phyloP scores from a whole-genome alignment of 1,284 basidiomycete genomes.

The Wolfiporia cocos region DNA sequence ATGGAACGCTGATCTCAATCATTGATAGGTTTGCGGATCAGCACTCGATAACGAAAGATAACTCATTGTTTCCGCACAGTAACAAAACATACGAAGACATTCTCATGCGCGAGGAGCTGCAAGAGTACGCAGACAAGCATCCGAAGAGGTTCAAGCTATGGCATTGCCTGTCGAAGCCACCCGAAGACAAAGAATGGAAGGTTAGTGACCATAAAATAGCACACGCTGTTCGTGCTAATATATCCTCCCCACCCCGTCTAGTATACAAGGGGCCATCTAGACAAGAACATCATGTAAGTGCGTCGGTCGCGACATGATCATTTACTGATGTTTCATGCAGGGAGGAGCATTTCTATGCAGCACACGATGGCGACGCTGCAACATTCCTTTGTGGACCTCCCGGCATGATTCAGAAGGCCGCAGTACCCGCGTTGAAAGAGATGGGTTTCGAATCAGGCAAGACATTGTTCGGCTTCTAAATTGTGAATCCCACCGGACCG shows the following conservation, averaged over 20 bases:
- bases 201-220: neutral
- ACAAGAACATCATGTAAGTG: constrained; percentile 14
- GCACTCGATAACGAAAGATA: no score
- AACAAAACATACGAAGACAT: constrained; percentile 21
- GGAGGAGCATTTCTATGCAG: constrained; percentile 16
- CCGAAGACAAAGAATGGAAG: constrained; percentile 11
- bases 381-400: constrained; percentile 17
- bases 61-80: constrained; percentile 4
- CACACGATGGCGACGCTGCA: constrained; percentile 6
- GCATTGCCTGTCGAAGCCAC: constrained; percentile 16
- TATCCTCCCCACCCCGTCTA: neutral
- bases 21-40: constrained; percentile 19
- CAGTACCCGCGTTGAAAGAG: constrained; percentile 13
- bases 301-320: no score
- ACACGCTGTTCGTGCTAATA: neutral
- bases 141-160: constrained; percentile 17
- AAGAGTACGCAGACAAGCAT: constrained; percentile 12
- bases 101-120: constrained; percentile 14
- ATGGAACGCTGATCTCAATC: constrained; percentile 14
- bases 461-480: constrained; percentile 17
- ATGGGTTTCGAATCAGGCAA: constrained; percentile 19
- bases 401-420: constrained; percentile 17
- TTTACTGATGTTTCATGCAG: constrained; percentile 3
- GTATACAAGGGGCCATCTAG: constrained; percentile 13
- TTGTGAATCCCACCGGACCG: neutral